Base-by-base conservation (phyloP, 2,329 filamentous ascomycete species). In the Trichoderma citrinoviride region DNA sequence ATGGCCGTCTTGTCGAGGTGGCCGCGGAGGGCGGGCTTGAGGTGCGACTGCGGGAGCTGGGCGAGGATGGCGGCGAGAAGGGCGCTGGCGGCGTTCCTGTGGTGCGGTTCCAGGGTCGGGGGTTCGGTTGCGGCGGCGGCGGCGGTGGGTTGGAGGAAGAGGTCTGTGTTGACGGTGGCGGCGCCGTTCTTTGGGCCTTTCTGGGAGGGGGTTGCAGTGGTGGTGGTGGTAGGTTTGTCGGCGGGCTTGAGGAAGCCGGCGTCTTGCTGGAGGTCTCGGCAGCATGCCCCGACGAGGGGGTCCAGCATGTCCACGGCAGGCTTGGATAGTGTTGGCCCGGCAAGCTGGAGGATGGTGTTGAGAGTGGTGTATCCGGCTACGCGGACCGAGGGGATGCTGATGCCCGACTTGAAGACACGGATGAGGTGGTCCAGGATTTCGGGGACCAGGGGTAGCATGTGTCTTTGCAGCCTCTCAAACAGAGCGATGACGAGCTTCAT, bases 1-100 rank as follows among this genome's bases (percentile, higher is more conserved):
- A 97, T 89, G 21, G 92, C 90, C 3, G 91, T 91, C 68, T 91
- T 90, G 72, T 97, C 92, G 67, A 97, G 82, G 55, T 92, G 86
- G 12, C 88, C 85, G 60, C 94, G 88, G 21, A 92, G 74, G 2
- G 90, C 85, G 8, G 89, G 85, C n/a, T 90, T 85, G 43, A 96
- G 77, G 72, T 87, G 82, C 56, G 86, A 81, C 64, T 90, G 85
- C 1, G 89, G 87, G 3, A 95, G 77, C 65, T 82, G 81, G 19
- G 83, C 82, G 21, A 96, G 80, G 1, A 91, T 76, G 5, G 81
- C 71, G 5, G 86, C 81, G 14, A 97, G 81, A 17, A 97, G 82
- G 7, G 73, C 69, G 14, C 79, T 78, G 0, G 92, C 90, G 10
- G 89, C 83, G 12, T 75, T 71, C 53, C 81, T 76, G 65, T 92